Evolutionary conservation across 1,284 basidiomycete genomes (phyloP), one percentile per base, ranked within the genome.

Genomic region (Termitomyces sp.): DNA sequence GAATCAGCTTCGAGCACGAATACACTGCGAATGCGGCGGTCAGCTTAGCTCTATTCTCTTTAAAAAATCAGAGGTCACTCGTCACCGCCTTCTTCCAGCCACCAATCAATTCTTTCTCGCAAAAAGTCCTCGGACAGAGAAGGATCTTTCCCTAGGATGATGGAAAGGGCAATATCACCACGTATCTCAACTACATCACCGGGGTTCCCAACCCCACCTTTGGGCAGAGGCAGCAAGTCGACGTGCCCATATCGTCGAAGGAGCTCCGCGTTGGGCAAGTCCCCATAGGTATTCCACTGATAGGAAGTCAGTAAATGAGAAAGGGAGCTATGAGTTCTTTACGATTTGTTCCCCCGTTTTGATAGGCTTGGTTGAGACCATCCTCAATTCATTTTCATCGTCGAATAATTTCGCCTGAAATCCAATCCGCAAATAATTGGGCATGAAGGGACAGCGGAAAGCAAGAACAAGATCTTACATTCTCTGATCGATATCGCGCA

Each of bases 221-320:
- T 53, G 0, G 74, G 67, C 3, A 91, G 66, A 10, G 76, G 77
- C 18, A 93, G 67, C 38, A 86, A 67, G 69, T 99, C 97, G 45
- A 97, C 87, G 65, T 98, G 91, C 0, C 96, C 96, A 64, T 97
- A 99, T 46, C 92, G 83, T 45, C 97, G 83, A 18, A 99, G 77
- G 1, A 99, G 80, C 62, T 97, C 94, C n/a, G 90, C 84, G 66
- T 99, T 99, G 3, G 96, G 93, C 7, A 86, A 90, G 63, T 97
- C 90, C 21, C 88, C 93, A 67, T 98, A 99, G 0, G 97, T 98
- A 68, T 99, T 99, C 81, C 85, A 93, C 91, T 94, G 49, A 31
- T 31, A 54, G 14, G 16, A 41, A 43, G 31, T 35, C 53, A 39
- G 41, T 48, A 26, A 35, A 40, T 46, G 40, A 21, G 43, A 35